phyloP scores from a whole-genome alignment of 805 yeast genomes.

The Spathaspora boniae region DNA sequence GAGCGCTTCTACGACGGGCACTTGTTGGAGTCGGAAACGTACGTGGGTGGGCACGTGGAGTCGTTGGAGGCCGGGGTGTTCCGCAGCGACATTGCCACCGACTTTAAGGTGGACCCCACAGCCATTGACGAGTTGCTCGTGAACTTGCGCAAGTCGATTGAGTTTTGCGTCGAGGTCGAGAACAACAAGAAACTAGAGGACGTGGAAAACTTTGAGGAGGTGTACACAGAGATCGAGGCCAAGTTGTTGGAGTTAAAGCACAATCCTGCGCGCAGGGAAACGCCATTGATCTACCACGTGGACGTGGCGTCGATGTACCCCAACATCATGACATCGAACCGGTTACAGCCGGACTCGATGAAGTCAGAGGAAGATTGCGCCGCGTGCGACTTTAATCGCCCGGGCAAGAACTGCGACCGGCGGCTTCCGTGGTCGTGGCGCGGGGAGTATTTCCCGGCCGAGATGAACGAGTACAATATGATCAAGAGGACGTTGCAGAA shows the following conservation, averaged over 20 bases:
- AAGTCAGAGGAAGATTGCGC: slow-evolving; percentile 94
- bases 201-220: slow-evolving; percentile 75
- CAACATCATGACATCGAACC: slow-evolving; percentile 94
- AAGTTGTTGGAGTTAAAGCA: slow-evolving; percentile 56
- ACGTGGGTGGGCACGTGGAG: slow-evolving; percentile 98
- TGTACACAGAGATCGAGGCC: slow-evolving; percentile 53
- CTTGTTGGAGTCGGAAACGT: slow-evolving; percentile 88
- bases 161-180: slow-evolving; percentile 82
- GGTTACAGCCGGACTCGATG: slow-evolving; percentile 98
- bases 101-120: slow-evolving; percentile 75
- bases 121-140: slow-evolving; percentile 76
- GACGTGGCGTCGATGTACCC: slow-evolving; percentile 99
- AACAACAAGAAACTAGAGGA: slow-evolving; percentile 69
- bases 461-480: slow-evolving; percentile 87
- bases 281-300: slow-evolving; percentile 90
- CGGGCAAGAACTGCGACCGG: slow-evolving; percentile 91
- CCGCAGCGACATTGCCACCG: slow-evolving; percentile 75
- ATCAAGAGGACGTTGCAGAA: slow-evolving; percentile 76
- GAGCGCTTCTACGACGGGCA: slow-evolving; percentile 96
- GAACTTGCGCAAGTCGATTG: slow-evolving; percentile 72
- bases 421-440: slow-evolving; percentile 96
- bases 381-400: slow-evolving; percentile 93
- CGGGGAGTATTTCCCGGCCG: slow-evolving; percentile 92
- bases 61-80: slow-evolving; percentile 97
- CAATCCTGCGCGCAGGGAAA: slow-evolving; percentile 65